These are phyloP conservation scores for Ophiocordyceps camponoti-saundersi DNA, from an alignment of 2,329 filamentous ascomycete genomes.

Conservation along the genomic window DNA sequence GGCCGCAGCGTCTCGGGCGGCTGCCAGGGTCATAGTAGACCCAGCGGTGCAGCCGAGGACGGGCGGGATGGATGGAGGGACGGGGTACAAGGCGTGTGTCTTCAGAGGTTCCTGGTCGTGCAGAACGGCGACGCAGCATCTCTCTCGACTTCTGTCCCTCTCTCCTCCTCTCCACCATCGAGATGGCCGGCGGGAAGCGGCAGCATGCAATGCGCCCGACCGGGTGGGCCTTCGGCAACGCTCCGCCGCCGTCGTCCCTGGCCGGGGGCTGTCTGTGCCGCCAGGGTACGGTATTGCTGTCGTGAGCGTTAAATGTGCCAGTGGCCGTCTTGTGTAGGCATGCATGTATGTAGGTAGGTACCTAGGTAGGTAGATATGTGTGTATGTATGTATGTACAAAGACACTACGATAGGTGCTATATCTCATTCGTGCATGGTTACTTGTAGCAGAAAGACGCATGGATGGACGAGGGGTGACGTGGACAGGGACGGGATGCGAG, in stretches of 20 bases:
- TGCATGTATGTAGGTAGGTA: not conserved
- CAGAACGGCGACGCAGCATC: not conserved
- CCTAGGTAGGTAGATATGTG: no score
- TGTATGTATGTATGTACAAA: not conserved
- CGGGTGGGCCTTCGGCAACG: not conserved
- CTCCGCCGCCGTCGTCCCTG: not conserved
- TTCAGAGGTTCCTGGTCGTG: not conserved
- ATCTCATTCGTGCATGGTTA: not conserved
- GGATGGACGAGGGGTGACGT: not conserved
- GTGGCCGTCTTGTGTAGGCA: no score
- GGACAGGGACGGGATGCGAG: not conserved
- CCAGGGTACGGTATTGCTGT: no score
- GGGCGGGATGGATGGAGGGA: not conserved
- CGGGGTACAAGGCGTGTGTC: not conserved
- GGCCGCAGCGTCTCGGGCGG: not conserved
- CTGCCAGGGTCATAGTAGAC: not conserved
- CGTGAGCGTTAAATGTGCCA: no score
- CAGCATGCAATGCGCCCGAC: not conserved
- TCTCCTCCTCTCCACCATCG: not conserved
- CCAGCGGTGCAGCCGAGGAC: not conserved
- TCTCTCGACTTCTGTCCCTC: not conserved
- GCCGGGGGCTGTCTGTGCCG: no score
- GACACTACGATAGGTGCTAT: not conserved
- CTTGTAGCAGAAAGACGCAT: no score
- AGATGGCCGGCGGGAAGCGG: not conserved